Evolutionary conservation across 2,329 filamentous ascomycete species (phyloP).

Genomic region (Clonostachys rosea): DNA sequence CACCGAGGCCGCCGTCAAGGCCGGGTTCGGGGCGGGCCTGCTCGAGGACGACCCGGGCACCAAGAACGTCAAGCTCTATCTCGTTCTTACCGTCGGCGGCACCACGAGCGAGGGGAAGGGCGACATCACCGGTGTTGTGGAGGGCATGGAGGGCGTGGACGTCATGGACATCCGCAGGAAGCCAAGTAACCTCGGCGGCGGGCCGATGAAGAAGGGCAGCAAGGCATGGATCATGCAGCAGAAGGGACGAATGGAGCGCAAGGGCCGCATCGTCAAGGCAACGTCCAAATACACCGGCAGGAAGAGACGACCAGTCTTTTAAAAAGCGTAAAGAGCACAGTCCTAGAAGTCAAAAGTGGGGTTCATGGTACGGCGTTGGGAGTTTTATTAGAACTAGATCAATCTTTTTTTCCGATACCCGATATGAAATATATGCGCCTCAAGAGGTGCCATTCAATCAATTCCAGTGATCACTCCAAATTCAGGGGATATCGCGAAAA

Average conservation of each 20-base stretch:
- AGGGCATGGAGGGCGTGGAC: constrained; percentile 84
- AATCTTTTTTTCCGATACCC: constrained; percentile 1
- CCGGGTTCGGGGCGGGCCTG: constrained; percentile 91
- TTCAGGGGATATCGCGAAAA: not conserved
- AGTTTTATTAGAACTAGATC: constrained; percentile 4
- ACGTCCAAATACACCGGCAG: constrained; percentile 92
- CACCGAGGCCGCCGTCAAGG: constrained; percentile 80
- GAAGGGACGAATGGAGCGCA: constrained; percentile 89
- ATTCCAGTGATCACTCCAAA: not conserved
- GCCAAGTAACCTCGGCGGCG: constrained; percentile 38
- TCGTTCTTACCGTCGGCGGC: constrained; percentile 85
- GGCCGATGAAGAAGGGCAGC: constrained; percentile 70
- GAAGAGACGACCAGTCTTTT: constrained; percentile 78
- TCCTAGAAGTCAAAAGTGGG: constrained; percentile 9
- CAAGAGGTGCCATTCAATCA: not conserved
- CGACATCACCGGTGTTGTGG: constrained; percentile 87
- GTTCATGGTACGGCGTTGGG: constrained; percentile 24
- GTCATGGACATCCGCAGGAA: constrained; percentile 65
- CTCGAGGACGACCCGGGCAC: constrained; percentile 94
- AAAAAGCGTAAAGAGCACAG: constrained; percentile 3
- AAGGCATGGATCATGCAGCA: constrained; percentile 82
- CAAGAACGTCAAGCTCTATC: constrained; percentile 94
- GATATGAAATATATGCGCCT: not conserved
- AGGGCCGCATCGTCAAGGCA: constrained; percentile 90
- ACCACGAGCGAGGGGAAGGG: constrained; percentile 44